Conservation (phyloP, 495 filamentous ascomycete species). For the Aspergillus steynii region DNA sequence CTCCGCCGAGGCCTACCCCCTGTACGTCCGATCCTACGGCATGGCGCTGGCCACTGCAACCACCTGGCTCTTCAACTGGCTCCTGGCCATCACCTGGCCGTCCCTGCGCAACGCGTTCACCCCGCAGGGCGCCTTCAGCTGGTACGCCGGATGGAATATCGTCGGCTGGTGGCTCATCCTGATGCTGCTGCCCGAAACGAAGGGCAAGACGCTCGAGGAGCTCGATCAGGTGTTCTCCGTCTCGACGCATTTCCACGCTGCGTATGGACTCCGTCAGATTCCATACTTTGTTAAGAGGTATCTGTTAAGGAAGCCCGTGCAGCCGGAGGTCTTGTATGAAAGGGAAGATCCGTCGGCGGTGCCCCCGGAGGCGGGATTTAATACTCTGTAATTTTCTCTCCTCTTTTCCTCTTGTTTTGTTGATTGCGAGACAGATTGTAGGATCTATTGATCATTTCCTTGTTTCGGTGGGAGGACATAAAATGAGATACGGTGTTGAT, state of each 20-base stretch:
- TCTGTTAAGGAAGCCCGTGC: slow-evolving; percentile 36
- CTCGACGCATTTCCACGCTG: slow-evolving; percentile 49
- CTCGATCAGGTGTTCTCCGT: slow-evolving; percentile 56
- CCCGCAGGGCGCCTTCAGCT: slow-evolving; percentile 57
- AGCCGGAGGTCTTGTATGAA: slow-evolving; percentile 43
- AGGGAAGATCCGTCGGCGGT: slow-evolving; percentile 25
- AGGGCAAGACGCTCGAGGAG: slow-evolving; percentile 54
- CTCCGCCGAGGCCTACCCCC: slow-evolving; percentile 58
- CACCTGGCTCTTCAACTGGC: slow-evolving; percentile 52
- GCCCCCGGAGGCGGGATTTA: slow-evolving; percentile 26
- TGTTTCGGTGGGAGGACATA: too few relatives aligned
- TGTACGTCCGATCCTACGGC: slow-evolving; percentile 64
- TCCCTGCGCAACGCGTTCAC: slow-evolving; percentile 48
- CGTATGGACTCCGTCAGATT: slow-evolving; percentile 51
- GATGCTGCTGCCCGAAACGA: slow-evolving; percentile 59
- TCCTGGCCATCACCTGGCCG: slow-evolving; percentile 61
- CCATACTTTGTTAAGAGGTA: slow-evolving; percentile 48
- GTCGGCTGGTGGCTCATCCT: slow-evolving; percentile 57
- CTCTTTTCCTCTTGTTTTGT: not conserved
- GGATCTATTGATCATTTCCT: too few relatives aligned
- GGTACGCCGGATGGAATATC: slow-evolving; percentile 61
- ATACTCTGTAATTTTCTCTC: slow-evolving; percentile 16
- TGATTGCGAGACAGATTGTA: not conserved
- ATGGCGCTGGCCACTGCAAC: slow-evolving; percentile 63
- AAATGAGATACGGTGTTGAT: not conserved